Percentiles rank a stretch among this genome's conserved stretches.
These are phyloP conservation scores for Fistulina hepatica DNA, from an alignment of 1,284 basidiomycete genomes.

Conservation along the genomic window DNA sequence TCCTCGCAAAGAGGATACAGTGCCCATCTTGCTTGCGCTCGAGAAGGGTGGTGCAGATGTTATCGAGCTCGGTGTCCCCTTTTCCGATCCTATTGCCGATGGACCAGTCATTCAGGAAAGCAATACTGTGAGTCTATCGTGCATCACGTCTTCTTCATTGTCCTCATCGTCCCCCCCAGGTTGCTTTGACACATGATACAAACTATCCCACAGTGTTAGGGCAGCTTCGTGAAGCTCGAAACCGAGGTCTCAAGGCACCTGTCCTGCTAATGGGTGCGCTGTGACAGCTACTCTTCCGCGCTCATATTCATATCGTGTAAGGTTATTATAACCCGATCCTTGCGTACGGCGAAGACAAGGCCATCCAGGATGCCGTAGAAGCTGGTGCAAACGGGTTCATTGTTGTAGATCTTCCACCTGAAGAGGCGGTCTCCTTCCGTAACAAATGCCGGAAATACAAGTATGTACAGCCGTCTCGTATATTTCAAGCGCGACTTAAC, in stretches of 20 bases:
- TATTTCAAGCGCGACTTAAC: conserved; percentile 4
- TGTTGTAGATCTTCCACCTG: conserved; percentile 94
- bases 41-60: conserved; percentile 90
- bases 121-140: conserved; percentile 59
- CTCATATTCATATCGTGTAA: conserved; percentile 24
- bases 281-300: conserved; percentile 3
- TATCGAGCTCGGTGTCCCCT: conserved; percentile 93
- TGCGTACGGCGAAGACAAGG: conserved; percentile 90
- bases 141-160: conserved; percentile 4
- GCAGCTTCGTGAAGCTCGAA: conserved; percentile 71
- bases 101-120: conserved; percentile 86
- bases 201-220: conserved; percentile 70
- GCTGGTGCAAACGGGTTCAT: conserved; percentile 97
- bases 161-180: conserved; percentile 31
- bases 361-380: conserved; percentile 78
- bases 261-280: conserved; percentile 86
- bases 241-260: conserved; percentile 74
- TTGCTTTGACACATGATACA: conserved; percentile 72
- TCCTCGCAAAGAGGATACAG: conserved; percentile 70
- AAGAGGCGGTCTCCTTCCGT: conserved; percentile 88
- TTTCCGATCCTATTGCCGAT: conserved; percentile 95
- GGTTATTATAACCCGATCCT: conserved; percentile 96
- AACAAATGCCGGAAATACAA: conserved; percentile 72
- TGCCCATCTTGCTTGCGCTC: conserved; percentile 83
- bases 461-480: conserved; percentile 36